Conservation (phyloP, 208 protist genomes). For the Acanthamoeba polyphaga region DNA sequence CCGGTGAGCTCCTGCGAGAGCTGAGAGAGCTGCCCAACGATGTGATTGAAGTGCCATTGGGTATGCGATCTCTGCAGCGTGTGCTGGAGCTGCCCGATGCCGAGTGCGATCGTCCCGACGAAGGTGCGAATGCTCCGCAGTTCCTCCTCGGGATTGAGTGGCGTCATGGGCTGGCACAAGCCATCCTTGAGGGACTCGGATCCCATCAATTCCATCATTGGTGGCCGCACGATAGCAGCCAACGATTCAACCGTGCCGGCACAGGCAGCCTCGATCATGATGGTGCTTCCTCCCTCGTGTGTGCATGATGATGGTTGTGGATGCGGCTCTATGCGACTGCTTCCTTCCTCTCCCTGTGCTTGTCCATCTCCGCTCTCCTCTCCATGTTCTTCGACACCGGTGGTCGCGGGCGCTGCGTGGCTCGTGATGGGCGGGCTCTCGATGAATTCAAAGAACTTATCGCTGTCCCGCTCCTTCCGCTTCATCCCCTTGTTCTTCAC, state of each 20-base stretch:
- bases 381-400: background rate
- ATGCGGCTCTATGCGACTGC: too few species aligned
- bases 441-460: conserved; percentile 5
- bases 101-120: background rate
- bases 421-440: background rate
- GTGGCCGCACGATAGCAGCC: background rate
- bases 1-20: conserved; percentile 33
- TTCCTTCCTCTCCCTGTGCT: background rate
- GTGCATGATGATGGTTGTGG: background rate
- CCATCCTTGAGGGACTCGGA: too few species aligned
- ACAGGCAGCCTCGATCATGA: background rate
- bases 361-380: conserved; percentile 3
- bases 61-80: conserved; percentile 6
- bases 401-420: background rate
- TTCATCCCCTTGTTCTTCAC: conserved; percentile 7
- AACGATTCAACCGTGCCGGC: background rate
- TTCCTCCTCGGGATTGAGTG: conserved; percentile 10
- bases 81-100: conserved; percentile 29
- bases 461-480: background rate
- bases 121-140: conserved; percentile 7
- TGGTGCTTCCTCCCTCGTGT: background rate
- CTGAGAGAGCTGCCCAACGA: conserved; percentile 14
- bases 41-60: conserved; percentile 19
- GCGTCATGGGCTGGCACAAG: too few species aligned
- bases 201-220: too few species aligned